These are phyloP conservation scores for Candida suzukii DNA, from an alignment of 805 yeast species.

Conservation along the genomic window DNA sequence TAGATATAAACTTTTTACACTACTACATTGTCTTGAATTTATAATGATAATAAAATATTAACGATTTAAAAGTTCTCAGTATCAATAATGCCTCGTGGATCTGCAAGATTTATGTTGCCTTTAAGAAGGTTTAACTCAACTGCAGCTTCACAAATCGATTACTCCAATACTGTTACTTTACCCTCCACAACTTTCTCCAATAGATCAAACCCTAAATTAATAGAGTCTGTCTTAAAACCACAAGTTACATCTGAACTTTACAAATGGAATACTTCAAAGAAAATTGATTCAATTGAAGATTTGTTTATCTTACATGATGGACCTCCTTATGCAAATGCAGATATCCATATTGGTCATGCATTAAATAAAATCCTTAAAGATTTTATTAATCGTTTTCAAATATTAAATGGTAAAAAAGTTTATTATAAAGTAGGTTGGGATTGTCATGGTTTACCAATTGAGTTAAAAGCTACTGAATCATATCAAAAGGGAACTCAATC, in stretches of 20 bases:
- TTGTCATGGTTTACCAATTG: constrained; percentile 97
- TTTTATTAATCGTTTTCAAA: constrained; percentile 65
- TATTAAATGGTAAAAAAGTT: constrained; percentile 55
- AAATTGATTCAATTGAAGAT: constrained; percentile 24
- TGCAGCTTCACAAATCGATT: constrained; percentile 22
- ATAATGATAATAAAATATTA: too few species aligned
- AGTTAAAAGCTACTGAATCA: constrained; percentile 66
- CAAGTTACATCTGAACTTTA: constrained; percentile 57
- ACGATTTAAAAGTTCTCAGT: too few species aligned
- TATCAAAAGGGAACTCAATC: constrained; percentile 23
- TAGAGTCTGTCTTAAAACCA: constrained; percentile 37
- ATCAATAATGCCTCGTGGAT: neutral
- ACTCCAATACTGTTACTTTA: constrained; percentile 47
- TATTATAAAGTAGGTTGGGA: constrained; percentile 95
- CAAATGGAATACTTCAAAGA: constrained; percentile 43
- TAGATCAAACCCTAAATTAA: constrained; percentile 42
- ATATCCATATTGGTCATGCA: constrained; percentile 87
- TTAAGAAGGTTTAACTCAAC: neutral
- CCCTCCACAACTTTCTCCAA: constrained; percentile 68
- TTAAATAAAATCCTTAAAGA: constrained; percentile 87
- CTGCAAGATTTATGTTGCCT: neutral
- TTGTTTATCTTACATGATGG: constrained; percentile 85
- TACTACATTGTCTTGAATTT: too few species aligned
- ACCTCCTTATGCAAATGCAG: constrained; percentile 98
- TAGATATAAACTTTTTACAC: too few species aligned